Evolutionary conservation across 2,329 filamentous ascomycete genomes (phyloP), one percentile per base, ranked within the genome.

Genomic region (Metarhizium guizhouense): DNA sequence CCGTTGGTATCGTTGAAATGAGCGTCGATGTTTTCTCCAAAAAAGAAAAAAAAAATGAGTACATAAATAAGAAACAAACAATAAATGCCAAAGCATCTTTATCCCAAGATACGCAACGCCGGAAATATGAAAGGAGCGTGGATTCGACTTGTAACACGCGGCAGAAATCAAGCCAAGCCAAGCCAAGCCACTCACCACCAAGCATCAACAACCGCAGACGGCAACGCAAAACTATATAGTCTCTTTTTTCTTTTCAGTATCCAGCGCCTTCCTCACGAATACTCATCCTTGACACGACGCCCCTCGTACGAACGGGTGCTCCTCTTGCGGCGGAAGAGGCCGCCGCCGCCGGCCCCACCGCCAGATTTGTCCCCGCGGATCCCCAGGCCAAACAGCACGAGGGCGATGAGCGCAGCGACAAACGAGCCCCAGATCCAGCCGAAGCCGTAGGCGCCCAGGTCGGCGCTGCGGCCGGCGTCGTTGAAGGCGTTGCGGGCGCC

Each of bases 371-470:
- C 74, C 53, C 76, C 72, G 43, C 81, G 74, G 32, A 82, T 80
- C 53, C 83, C 83, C 36, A 84, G 54, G 69, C 80, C 87, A 74
- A 91, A 89, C 56, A 90, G 72, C 34, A 89, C 61, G 4, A 80
- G 81, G 16, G 86, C 80, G 60, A 92, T 68, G 61, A 90, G 72
- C 63, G 89, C 80, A 54, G 80, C 79, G 10, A 80, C 81, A 71
- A 84, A 83, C 1, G 87, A 80, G 16, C 79, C 84, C 89, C 89
- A 94, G 59, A 83, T 84, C 73, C 91, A 93, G 48, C 81, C 89
- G 65, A 90, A 89, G 20, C 84, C 86, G 64, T 86, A 88, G 36
- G 65, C 66, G 54, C 89, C 89, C 42, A 94, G 68, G 11, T 67
- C 69, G 34, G 89, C 86, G 18, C 68, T 65, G 54, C 82, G 80